Percentiles rank a stretch among this genome's conserved stretches.
phyloP scores from a whole-genome alignment of 2,329 filamentous ascomycete species.

The Aspergillus nomiae region DNA sequence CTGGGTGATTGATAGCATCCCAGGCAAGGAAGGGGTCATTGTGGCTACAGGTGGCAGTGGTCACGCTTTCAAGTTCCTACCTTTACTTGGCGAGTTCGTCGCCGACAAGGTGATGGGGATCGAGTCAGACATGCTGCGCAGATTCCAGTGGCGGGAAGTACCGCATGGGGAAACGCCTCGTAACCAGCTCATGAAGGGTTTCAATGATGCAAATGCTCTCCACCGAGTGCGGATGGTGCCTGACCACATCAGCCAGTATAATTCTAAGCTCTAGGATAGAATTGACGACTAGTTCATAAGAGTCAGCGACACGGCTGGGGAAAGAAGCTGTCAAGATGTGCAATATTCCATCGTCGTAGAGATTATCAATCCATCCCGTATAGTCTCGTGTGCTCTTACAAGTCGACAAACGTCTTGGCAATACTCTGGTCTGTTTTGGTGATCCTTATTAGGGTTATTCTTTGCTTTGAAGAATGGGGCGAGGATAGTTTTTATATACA shows the following conservation, averaged over 20 bases:
- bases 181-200: background rate
- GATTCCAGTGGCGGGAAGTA: background rate
- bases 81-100: slow-evolving; percentile 24
- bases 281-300: background rate
- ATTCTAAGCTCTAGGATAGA: background rate
- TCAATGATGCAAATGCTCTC: background rate
- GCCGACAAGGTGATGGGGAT: background rate
- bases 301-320: no score
- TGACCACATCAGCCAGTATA: no score
- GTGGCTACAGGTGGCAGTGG: slow-evolving; percentile 64
- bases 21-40: slow-evolving; percentile 54
- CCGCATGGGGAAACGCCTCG: background rate
- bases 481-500: no score
- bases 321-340: no score
- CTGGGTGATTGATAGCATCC: slow-evolving; percentile 57
- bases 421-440: no score
- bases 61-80: slow-evolving; percentile 65
- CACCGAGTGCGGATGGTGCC: background rate
- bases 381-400: no score
- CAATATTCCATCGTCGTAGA: no score
- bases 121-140: background rate
- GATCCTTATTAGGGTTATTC: no score
- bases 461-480: no score
- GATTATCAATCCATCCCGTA: no score
- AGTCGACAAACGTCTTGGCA: no score